Evolutionary conservation across 495 filamentous ascomycete genomes (phyloP), one percentile per base, ranked within the genome.

Genomic region (Extremus antarcticus): DNA sequence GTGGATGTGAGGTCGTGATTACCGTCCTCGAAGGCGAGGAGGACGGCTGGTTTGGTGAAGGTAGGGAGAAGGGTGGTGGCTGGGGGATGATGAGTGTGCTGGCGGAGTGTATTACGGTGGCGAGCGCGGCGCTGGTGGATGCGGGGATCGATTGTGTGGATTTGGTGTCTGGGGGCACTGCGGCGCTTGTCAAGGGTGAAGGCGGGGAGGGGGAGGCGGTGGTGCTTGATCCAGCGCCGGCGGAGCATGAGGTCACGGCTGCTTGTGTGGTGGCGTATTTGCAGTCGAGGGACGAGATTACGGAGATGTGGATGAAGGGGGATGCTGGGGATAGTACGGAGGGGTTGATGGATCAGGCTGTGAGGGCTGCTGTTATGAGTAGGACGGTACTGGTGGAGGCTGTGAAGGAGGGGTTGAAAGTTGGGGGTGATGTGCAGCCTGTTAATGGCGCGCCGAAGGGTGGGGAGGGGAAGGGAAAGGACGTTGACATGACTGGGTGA

Each of bases 71-170:
- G 20, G 62, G 59, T 1, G 63, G 60, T 19, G 80, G 80, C 20
- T 87, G 85, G 76, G 82, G 85, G 0, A 82, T 86, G 76, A 91
- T 98, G 87, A 88, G 83, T 66, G 86, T 94, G 38, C 73, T 98
- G 7, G 86, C 88, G 23, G 89, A 88, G 0, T 95, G 90, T 66
- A 89, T 98, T 57, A 97, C 88, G 1, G 90, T 89, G 56, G 89
- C 92, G 32, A 89, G 88, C 54, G 94, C 92, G n/a, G 92, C 94
- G 7, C 83, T 98, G 69, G 84, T 84, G 1, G 94, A 98, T 71
- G 94, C 92, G 0, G 89, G 88, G 1, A 95, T 98, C 58, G 92
- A 98, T 64, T 96, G 90, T 68, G 80, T 96, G 29, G 92, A 97
- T 68, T 75, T 94, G 25, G 87, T 95, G 2, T 76, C 85, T 15